phyloP scores from a whole-genome alignment of 1,284 basidiomycete genomes.

The Malassezia vespertilionis region DNA sequence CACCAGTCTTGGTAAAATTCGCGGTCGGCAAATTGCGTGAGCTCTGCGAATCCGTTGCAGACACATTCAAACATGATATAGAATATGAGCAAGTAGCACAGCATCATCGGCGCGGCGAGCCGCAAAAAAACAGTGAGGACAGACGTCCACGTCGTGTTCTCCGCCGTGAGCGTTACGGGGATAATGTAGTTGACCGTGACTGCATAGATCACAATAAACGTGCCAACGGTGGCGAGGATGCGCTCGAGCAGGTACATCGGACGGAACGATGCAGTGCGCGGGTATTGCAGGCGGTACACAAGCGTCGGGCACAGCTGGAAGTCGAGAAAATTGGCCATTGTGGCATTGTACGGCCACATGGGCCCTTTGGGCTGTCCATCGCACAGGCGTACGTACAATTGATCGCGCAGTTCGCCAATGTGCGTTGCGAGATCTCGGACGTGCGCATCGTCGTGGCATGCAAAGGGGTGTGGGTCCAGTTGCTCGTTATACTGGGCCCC shows the following conservation, averaged over 20 bases:
- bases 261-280: constrained; percentile 76
- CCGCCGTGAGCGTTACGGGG: constrained; percentile 50
- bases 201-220: constrained; percentile 70
- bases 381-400: constrained; percentile 54
- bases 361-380: constrained; percentile 19
- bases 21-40: constrained; percentile 71
- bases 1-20: constrained; percentile 97
- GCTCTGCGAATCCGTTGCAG: constrained; percentile 76
- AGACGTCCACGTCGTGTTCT: too few species aligned
- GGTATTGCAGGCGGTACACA: constrained; percentile 93
- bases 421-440: constrained; percentile 65
- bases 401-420: constrained; percentile 64
- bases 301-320: constrained; percentile 85
- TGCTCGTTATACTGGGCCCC: constrained; percentile 5
- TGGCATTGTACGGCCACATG: constrained; percentile 77
- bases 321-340: constrained; percentile 68
- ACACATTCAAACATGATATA: constrained; percentile 58
- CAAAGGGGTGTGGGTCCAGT: constrained; percentile 54
- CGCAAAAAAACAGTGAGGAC: constrained; percentile 57
- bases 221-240: constrained; percentile 84
- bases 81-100: constrained; percentile 50
- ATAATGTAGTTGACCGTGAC: constrained; percentile 55
- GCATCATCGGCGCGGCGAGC: constrained; percentile 84
- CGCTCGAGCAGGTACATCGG: constrained; percentile 89
- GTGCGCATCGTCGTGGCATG: constrained; percentile 60